Percentiles rank a stretch among this genome's conserved stretches.
phyloP scores from a whole-genome alignment of 2,329 filamentous ascomycete genomes.

The Trematosphaeria pertusa region DNA sequence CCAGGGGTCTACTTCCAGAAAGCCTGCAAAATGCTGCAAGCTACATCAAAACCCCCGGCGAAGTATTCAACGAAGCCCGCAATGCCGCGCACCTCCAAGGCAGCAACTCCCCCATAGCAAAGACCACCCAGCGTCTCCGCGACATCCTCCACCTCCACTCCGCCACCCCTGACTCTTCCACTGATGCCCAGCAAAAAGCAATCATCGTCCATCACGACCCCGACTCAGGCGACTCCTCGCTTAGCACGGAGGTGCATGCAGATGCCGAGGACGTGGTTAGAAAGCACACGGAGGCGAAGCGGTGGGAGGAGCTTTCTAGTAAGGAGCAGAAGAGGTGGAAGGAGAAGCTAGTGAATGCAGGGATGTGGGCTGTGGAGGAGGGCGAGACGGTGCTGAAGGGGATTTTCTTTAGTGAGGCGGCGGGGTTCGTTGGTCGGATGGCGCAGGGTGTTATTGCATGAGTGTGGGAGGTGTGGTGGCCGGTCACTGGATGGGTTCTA shows the following conservation, averaged over 20 bases:
- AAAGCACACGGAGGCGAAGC: slow-evolving; percentile 58
- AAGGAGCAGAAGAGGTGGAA: slow-evolving; percentile 74
- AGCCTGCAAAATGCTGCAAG: slow-evolving; percentile 51
- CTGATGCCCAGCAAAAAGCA: slow-evolving; percentile 41
- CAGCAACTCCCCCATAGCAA: slow-evolving; percentile 32
- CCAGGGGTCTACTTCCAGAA: slow-evolving; percentile 61
- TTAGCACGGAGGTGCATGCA: slow-evolving; percentile 51
- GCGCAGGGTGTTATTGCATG: slow-evolving; percentile 41
- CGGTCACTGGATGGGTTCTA: slow-evolving; percentile 7
- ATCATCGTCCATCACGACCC: slow-evolving; percentile 51
- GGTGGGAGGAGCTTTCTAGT: slow-evolving; percentile 74
- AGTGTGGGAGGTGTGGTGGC: slow-evolving; percentile 5
- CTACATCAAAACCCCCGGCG: slow-evolving; percentile 37
- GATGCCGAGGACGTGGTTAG: slow-evolving; percentile 41
- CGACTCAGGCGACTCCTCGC: slow-evolving; percentile 43
- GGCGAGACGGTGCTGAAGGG: slow-evolving; percentile 79
- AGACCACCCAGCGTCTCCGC: slow-evolving; percentile 38
- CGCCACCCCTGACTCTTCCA: slow-evolving; percentile 11
- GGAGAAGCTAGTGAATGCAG: slow-evolving; percentile 69
- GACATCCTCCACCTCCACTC: slow-evolving; percentile 41
- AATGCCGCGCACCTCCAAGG: slow-evolving; percentile 31
- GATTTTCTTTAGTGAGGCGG: slow-evolving; percentile 77
- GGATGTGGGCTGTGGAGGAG: slow-evolving; percentile 80
- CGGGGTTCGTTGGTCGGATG: slow-evolving; percentile 59
- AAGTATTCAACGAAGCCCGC: slow-evolving; percentile 33